Evolutionary conservation across 164 flowering plant genomes (phyloP), one percentile per base, ranked within the genome.

Genomic region (Magnolia changhungtana): DNA sequence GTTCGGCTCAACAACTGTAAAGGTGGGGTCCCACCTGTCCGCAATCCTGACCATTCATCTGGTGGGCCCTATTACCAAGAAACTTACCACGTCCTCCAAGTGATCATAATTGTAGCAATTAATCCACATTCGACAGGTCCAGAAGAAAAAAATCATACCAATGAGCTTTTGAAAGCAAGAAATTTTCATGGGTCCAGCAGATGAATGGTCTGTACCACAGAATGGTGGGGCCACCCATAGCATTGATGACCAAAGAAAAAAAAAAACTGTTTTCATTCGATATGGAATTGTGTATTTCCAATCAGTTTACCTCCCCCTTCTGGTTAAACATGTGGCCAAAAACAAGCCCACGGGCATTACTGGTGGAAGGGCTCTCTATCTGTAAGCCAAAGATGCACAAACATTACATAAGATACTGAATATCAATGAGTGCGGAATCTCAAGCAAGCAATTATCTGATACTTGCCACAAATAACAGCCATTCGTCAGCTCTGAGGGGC

Each of bases 401-500:
- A 23, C 10, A 65, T 7, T 75, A 6, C 59, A 24, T 16, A 6
- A 8, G 50, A 18, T 45, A 37, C 13, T 24, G 8, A 2, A 37
- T 8, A 58, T 49, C 61, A n/a, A 14, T 7, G 37, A 24, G 55
- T 64, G 61, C 37, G 4, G 50, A 72, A 29, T 72, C 50, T n/a
- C 8, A 72, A 23, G 20, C 66, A 63, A 71, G 45, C 20, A 10
- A 49, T 13, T 29, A 72, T 63, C 5, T 4, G 49, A 64, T 50
- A 83, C 89, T 86, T 82, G 86, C 99, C 84, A 83, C 94, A 81
- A 75, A 94, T 70, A 96, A 80, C 70, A 94, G 20, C 99, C 99
- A 96, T 50, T 96, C 98, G 80, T 96, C 97, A 78, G 99, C 98
- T 86, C 87, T 90, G 5, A 91, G 63, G 69, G 91, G 78, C 81